phyloP scores from a whole-genome alignment of 257 asterid species.

The Solanum arcanum region DNA sequence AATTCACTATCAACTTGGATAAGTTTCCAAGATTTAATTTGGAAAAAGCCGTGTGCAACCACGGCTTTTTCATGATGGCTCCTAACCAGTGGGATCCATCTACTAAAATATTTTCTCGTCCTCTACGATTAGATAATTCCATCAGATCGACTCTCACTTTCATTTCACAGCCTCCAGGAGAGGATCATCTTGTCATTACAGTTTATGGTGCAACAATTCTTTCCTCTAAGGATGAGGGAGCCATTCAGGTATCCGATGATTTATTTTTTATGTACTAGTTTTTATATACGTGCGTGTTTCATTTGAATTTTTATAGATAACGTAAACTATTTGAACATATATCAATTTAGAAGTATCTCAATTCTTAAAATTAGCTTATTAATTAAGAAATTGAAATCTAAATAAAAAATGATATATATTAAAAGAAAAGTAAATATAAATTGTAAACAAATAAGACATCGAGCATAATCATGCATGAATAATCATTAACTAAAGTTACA shows the following conservation, averaged over 20 bases:
- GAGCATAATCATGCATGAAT: too few relatives aligned
- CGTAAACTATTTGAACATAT: too few relatives aligned
- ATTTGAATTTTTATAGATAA: too few relatives aligned
- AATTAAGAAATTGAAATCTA: too few relatives aligned
- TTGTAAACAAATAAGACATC: too few relatives aligned
- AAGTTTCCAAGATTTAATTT: slow-evolving; percentile 1
- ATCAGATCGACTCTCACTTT: background rate
- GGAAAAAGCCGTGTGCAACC: slow-evolving; percentile 40
- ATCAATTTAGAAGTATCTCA: too few relatives aligned
- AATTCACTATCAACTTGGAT: background rate
- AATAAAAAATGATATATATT: too few relatives aligned
- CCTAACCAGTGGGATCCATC: slow-evolving; percentile 36
- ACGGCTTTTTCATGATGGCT: slow-evolving; percentile 58
- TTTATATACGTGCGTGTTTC: too few relatives aligned
- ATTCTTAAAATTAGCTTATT: too few relatives aligned
- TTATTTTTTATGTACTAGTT: too few relatives aligned
- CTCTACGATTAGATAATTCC: slow-evolving; percentile 8
- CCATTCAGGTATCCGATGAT: slow-evolving; percentile 10
- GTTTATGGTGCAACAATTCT: background rate
- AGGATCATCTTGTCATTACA: background rate
- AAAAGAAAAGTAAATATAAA: too few relatives aligned
- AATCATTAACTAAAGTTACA: background rate
- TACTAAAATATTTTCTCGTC: slow-evolving; percentile 15
- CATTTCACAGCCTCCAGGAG: slow-evolving; percentile 17
- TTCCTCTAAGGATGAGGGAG: background rate